A percentile compares a stretch with the other conserved stretches of the same genome.
Conservation (phyloP, 75 land plant genomes). For the Sequoiadendron giganteum region DNA sequence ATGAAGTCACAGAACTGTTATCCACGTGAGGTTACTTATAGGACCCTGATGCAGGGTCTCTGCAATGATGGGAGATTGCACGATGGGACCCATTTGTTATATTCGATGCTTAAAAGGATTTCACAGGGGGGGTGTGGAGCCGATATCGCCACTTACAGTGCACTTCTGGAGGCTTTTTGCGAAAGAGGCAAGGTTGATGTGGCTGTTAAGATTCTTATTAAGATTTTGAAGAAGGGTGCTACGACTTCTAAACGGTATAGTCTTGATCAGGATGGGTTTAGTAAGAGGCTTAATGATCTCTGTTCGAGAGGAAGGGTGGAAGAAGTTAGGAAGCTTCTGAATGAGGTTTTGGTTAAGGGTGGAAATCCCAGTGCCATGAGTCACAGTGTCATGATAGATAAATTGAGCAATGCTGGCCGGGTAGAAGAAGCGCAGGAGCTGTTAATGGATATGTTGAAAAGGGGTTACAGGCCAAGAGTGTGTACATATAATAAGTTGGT, state of each 20-base stretch:
- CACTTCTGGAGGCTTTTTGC: slow-evolving; percentile 52
- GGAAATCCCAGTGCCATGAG: slow-evolving; percentile 32
- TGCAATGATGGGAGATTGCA: slow-evolving; percentile 47
- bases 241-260: slow-evolving; percentile 32
- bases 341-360: slow-evolving; percentile 35
- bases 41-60: slow-evolving; percentile 51
- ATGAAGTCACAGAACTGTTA: slow-evolving; percentile 40
- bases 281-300: slow-evolving; percentile 4
- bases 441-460: slow-evolving; percentile 38
- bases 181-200: slow-evolving; percentile 31
- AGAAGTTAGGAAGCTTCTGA: slow-evolving; percentile 30
- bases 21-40: slow-evolving; percentile 54
- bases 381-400: slow-evolving; percentile 50
- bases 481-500: slow-evolving; percentile 45
- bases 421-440: slow-evolving; percentile 33
- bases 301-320: slow-evolving; percentile 16
- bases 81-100: slow-evolving; percentile 67
- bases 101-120: slow-evolving; percentile 63
- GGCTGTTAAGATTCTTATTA: slow-evolving; percentile 49
- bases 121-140: slow-evolving; percentile 59
- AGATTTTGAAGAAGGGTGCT: slow-evolving; percentile 60
- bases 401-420: slow-evolving; percentile 44
- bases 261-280: slow-evolving; percentile 15
- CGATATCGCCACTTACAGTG: slow-evolving; percentile 53
- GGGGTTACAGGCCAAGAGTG: slow-evolving; percentile 34